Percentiles rank a stretch among this genome's conserved stretches.
These are phyloP conservation scores for Glaciozyma antarctica DNA, from an alignment of 768 basidiomycete genomes.

Conservation along the genomic window DNA sequence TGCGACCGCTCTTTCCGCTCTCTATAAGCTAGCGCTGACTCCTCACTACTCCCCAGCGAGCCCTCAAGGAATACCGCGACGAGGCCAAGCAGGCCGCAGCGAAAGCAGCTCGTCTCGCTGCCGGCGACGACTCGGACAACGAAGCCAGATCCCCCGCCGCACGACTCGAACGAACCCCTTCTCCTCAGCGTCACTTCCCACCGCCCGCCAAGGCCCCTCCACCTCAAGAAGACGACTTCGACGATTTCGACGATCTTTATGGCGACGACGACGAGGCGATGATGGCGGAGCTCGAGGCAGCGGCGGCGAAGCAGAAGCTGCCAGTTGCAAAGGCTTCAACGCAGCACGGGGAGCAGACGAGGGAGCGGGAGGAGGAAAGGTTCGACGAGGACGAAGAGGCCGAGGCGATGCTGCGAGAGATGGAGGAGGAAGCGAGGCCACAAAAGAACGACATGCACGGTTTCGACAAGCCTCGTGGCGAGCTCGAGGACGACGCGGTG, in stretches of 20 bases:
- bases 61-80: slow-evolving; percentile 22
- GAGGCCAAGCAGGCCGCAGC: neutral
- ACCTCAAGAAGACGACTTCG: slow-evolving; percentile 24
- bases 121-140: slow-evolving; percentile 4
- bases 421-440: neutral
- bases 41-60: slow-evolving; percentile 3
- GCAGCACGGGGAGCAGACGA: neutral
- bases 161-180: neutral
- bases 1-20: slow-evolving; percentile 40
- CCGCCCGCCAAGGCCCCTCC: neutral
- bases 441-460: neutral
- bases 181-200: neutral
- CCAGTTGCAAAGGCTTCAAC: neutral
- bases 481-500: too few relatives aligned
- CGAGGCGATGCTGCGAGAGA: slow-evolving; percentile 31
- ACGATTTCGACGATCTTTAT: slow-evolving; percentile 44
- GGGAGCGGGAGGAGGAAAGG: too few relatives aligned
- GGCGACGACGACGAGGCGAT: slow-evolving; percentile 43
- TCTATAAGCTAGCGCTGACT: neutral
- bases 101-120: neutral
- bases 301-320: neutral
- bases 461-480: neutral
- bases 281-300: neutral
- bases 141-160: slow-evolving; percentile 3
- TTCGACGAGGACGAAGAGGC: slow-evolving; percentile 24